Evolutionary conservation across 2,329 filamentous ascomycete genomes (phyloP).

Genomic region (Fusarium udum): DNA sequence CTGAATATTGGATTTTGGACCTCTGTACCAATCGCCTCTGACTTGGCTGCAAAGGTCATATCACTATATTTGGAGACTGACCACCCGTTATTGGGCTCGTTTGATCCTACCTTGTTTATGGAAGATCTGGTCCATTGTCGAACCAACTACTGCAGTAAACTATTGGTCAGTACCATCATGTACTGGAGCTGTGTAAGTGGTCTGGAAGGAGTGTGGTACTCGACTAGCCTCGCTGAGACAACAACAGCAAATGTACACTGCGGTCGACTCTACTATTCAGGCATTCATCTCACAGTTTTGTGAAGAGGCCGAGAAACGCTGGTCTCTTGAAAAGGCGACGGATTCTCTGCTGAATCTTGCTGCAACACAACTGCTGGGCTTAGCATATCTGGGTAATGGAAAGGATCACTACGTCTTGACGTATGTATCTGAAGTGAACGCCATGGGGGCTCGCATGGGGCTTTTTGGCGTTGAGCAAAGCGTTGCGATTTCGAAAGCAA

Average conservation of each 20-base stretch:
- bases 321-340: constrained; percentile 6
- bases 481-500: constrained; percentile 6
- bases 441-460: constrained; percentile 45
- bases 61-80: constrained; percentile 52
- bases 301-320: constrained; percentile 16
- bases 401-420: constrained; percentile 47
- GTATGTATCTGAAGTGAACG: constrained; percentile 43
- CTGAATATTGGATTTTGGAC: constrained; percentile 50
- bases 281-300: constrained; percentile 2
- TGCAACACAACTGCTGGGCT: constrained; percentile 46
- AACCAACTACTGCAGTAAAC: neutral
- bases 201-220: neutral
- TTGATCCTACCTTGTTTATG: constrained; percentile 49
- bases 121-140: constrained; percentile 44
- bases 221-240: neutral
- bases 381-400: constrained; percentile 49
- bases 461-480: constrained; percentile 41
- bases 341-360: constrained; percentile 43
- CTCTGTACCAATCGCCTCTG: constrained; percentile 42
- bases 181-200: constrained; percentile 29
- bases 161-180: constrained; percentile 12
- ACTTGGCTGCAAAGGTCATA: constrained; percentile 46
- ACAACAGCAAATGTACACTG: constrained; percentile 24
- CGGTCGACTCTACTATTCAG: neutral
- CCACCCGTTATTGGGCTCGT: constrained; percentile 50